Base-by-base conservation (phyloP, 2,329 filamentous ascomycete species). In the Penicillium hesseltinei region DNA sequence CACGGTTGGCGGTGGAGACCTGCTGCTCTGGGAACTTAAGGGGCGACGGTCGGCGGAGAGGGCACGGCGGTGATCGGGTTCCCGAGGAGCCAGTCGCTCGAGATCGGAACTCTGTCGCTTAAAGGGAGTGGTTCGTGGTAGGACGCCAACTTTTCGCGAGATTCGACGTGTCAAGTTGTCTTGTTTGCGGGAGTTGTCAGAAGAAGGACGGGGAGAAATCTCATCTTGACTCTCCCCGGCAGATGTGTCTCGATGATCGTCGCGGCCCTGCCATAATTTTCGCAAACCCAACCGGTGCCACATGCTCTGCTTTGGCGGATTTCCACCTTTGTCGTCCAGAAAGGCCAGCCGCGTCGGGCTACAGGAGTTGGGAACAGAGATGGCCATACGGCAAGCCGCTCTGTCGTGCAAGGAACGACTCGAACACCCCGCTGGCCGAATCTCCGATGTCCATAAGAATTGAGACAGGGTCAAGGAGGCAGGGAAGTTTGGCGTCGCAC, bases 21-120 rank as follows among this genome's bases (percentile, higher is more conserved):
- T 73, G 48, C 76, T 73, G 66, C 81, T 77, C 58, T 76, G 76
- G 52, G 71, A 68, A 61, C 76, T 79, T 63, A 75, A 54, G 62
- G 73, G 68, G 64, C 72, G 71, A 59, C 74, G 78, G 68, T 84
- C 76, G 57, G 71, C 75, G 35, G 89, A 93, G 15, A 86, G 80
- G 11, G 90, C 86, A 68, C 91, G 84, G 64, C 89, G 84, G 27
- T 81, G 76, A 33, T 85, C 83, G 6, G 84, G 82, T 47, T 87
- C 79, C 42, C 86, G 80, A 44, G 89, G 86, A 58, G 88, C 80
- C 53, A 96, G 80, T 67, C 86, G 88, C 65, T 89, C 85, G 65
- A 91, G 83, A 75, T 96, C 92, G 29, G 91, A 93, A 71, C 89
- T 84, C 73, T 93, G 91, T 66, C 92, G 85, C 74, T 87, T 89